phyloP scores from a whole-genome alignment of 768 basidiomycete genomes.

The Hebeloma cylindrosporum region DNA sequence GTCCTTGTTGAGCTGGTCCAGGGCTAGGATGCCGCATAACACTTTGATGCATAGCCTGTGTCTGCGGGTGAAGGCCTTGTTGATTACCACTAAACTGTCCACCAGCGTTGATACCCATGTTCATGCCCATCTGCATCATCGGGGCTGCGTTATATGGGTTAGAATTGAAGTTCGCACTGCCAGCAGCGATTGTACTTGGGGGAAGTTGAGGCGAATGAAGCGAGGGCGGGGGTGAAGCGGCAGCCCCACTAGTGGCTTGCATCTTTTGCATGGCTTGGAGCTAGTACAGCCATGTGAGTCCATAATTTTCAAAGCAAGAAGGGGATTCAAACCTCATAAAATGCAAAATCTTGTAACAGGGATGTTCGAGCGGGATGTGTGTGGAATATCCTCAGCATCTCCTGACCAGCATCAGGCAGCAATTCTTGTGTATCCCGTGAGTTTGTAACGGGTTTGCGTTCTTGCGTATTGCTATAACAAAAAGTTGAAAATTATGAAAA shows the following conservation, averaged over 20 bases:
- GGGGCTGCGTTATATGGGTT: constrained; percentile 60
- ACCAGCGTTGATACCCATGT: constrained; percentile 53
- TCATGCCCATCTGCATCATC: constrained; percentile 58
- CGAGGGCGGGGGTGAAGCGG: constrained; percentile 41
- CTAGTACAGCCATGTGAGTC: constrained; percentile 35
- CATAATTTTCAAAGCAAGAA: neutral
- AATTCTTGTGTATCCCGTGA: constrained; percentile 98
- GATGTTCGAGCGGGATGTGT: constrained; percentile 93
- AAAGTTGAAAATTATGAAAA: constrained; percentile 16
- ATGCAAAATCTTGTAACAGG: constrained; percentile 89
- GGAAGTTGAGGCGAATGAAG: constrained; percentile 42
- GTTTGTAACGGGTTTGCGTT: constrained; percentile 97
- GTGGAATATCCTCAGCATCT: constrained; percentile 95
- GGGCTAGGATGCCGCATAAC: constrained; percentile 84
- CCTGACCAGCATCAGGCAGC: constrained; percentile 92
- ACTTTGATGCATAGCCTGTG: constrained; percentile 81
- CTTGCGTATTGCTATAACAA: constrained; percentile 82
- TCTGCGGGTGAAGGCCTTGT: constrained; percentile 38
- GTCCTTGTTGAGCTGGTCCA: constrained; percentile 40
- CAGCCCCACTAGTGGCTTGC: constrained; percentile 35
- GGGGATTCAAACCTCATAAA: constrained; percentile 68
- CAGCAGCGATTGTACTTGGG: constrained; percentile 29
- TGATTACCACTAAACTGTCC: constrained; percentile 45
- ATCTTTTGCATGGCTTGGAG: constrained; percentile 86
- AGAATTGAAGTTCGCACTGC: constrained; percentile 51